phyloP scores from a whole-genome alignment of 129 eudicot genomes.

The Saposhnikovia divaricata region DNA sequence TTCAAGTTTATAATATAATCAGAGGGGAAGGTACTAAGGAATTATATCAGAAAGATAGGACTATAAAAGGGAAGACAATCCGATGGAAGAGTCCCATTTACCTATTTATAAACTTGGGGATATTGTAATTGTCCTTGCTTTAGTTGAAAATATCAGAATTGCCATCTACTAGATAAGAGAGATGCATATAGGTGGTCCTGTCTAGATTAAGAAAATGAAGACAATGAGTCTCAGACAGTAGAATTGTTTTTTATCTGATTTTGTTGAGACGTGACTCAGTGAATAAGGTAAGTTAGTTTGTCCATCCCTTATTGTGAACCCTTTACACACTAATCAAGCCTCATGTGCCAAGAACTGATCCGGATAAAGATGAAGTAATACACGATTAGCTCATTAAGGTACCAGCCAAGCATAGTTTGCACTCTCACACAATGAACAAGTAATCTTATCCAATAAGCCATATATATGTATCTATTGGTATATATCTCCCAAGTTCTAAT shows the following conservation, averaged over 20 bases:
- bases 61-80: conserved; percentile 36
- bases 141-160: conserved; percentile 17
- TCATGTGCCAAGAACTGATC: background rate
- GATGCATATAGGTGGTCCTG: conserved; percentile 1
- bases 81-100: conserved; percentile 13
- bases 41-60: conserved; percentile 19
- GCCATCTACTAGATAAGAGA: conserved; percentile 18
- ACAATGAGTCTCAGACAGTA: background rate
- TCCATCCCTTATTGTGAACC: conserved; percentile 5
- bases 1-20: conserved; percentile 16
- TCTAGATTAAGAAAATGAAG: conserved; percentile 16
- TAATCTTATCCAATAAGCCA: background rate
- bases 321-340: background rate
- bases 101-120: conserved; percentile 27
- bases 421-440: background rate
- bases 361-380: background rate
- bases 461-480: background rate
- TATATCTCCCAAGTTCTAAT: background rate
- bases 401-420: background rate
- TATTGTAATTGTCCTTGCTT: conserved; percentile 25
- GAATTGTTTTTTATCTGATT: conserved; percentile 22
- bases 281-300: conserved; percentile 15
- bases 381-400: background rate
- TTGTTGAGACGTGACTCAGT: conserved; percentile 38
- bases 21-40: conserved; percentile 29